These are phyloP conservation scores for Vinca minor DNA, from an alignment of 257 asterid genomes.

Conservation along the genomic window DNA sequence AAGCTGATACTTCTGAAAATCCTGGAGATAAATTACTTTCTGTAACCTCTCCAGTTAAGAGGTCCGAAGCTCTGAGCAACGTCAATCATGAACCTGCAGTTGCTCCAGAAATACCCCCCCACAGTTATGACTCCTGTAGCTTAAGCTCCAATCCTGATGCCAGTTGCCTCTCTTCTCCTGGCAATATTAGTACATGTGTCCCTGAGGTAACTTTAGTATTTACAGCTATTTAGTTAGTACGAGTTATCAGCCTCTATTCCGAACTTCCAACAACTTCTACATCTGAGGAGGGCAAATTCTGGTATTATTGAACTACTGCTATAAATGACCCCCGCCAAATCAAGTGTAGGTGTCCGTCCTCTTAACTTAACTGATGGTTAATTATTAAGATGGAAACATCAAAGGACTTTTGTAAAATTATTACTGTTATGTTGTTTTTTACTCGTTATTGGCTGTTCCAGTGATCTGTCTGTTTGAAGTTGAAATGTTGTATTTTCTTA, in stretches of 20 bases:
- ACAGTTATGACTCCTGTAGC: neutral
- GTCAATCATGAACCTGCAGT: neutral
- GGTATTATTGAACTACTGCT: neutral
- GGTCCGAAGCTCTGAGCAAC: neutral
- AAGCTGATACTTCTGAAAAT: neutral
- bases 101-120: neutral
- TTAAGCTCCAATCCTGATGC: neutral
- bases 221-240: neutral
- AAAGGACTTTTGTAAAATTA: neutral
- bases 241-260: neutral
- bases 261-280: neutral
- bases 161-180: neutral
- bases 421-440: neutral
- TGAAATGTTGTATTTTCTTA: neutral
- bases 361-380: neutral
- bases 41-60: neutral
- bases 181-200: neutral
- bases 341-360: neutral
- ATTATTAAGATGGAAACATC: neutral
- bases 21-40: neutral
- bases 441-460: neutral
- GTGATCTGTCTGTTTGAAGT: neutral
- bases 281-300: neutral
- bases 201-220: neutral
- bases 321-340: neutral